A percentile compares a stretch with the other conserved stretches of the same genome.
Evolutionary conservation across 257 asterid genomes (phyloP).

Genomic region (Solanum verrucosum): DNA sequence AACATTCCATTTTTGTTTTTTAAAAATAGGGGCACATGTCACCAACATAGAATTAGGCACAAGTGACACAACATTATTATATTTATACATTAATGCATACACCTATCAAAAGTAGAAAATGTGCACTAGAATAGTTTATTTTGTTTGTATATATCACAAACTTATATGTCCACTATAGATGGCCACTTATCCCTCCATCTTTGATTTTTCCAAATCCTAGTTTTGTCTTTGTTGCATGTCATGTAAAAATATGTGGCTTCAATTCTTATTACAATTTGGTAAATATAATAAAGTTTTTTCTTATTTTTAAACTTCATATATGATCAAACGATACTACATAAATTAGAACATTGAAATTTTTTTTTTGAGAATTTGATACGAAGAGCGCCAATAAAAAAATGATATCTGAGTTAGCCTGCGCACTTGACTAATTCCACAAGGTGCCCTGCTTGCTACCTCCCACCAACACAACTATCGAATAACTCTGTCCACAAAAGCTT

Average conservation of each 20-base stretch:
- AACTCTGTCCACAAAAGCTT: background rate
- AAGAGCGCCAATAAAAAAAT: too few species aligned
- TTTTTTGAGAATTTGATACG: too few species aligned
- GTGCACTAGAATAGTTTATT: background rate
- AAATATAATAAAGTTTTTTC: too few species aligned
- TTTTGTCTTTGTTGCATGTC: background rate
- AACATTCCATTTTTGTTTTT: constrained; percentile 10
- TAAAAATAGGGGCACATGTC: background rate
- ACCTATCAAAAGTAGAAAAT: background rate
- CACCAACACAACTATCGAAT: background rate
- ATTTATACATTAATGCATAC: background rate
- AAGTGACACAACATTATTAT: background rate
- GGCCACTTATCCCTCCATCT: background rate
- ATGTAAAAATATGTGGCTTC: background rate
- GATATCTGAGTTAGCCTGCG: background rate
- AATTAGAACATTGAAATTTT: too few species aligned
- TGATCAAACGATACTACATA: too few species aligned
- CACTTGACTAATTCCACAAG: background rate
- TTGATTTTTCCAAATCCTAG: background rate
- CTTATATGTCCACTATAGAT: background rate
- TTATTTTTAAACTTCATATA: too few species aligned
- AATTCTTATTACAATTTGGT: too few species aligned
- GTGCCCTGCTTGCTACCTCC: background rate
- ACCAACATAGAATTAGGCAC: background rate
- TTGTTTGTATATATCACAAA: background rate